Conservation (phyloP, 2,329 filamentous ascomycete species). For the Neobulgaria alba region DNA sequence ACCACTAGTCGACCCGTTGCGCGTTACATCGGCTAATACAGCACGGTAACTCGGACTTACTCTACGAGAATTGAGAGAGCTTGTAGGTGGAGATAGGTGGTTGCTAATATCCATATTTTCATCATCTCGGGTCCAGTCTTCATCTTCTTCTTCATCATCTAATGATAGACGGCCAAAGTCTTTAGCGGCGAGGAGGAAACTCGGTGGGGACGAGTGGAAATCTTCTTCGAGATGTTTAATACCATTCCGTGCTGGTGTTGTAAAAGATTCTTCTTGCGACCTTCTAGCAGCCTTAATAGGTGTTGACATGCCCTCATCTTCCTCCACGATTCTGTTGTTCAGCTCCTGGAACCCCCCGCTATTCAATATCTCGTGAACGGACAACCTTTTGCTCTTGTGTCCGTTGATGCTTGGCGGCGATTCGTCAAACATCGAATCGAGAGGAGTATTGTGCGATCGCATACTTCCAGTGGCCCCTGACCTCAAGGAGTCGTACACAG, state of each 20-base stretch:
- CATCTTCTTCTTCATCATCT: constrained; percentile 55
- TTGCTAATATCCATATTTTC: constrained; percentile 46
- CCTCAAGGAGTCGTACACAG: constrained; percentile 66
- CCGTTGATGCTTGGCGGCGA: constrained; percentile 54
- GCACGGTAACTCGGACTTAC: constrained; percentile 46
- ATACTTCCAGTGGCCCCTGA: constrained; percentile 60
- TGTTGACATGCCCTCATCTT: constrained; percentile 49
- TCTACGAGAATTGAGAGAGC: constrained; percentile 44
- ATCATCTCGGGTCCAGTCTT: constrained; percentile 50
- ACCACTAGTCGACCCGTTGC: constrained; percentile 34
- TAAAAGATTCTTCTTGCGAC: constrained; percentile 13
- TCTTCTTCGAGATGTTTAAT: constrained; percentile 12
- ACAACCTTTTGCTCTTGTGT: constrained; percentile 23
- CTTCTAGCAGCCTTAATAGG: constrained; percentile 30
- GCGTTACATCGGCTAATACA: constrained; percentile 45
- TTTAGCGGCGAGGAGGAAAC: constrained; percentile 24
- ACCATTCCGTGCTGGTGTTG: constrained; percentile 14
- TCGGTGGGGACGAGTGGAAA: constrained; percentile 26
- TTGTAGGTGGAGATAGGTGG: constrained; percentile 48
- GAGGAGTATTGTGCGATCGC: constrained; percentile 58
- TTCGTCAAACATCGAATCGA: constrained; percentile 77
- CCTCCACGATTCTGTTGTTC: constrained; percentile 51
- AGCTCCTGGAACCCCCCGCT: constrained; percentile 43
- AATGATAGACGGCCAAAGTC: constrained; percentile 46
- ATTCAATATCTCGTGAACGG: constrained; percentile 25